Conservation (phyloP, 495 filamentous ascomycete genomes). For the Durotheca rogersii region DNA sequence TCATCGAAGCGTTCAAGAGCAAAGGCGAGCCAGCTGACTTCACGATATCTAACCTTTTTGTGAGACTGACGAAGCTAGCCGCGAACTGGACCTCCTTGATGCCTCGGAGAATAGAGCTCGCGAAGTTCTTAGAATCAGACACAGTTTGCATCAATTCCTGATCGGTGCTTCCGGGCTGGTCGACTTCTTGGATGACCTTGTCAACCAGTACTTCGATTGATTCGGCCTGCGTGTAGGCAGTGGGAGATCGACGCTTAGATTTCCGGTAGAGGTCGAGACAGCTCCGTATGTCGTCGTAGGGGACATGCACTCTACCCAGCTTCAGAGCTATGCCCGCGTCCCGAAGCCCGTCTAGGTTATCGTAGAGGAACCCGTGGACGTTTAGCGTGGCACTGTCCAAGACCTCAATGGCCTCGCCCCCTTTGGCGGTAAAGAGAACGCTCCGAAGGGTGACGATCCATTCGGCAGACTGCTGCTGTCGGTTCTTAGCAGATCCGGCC, state of each 20-base stretch:
- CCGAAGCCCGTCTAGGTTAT: slow-evolving; percentile 79
- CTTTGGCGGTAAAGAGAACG: slow-evolving; percentile 82
- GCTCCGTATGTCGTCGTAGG: slow-evolving; percentile 79
- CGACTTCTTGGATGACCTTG: slow-evolving; percentile 77
- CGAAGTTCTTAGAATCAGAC: slow-evolving; percentile 90
- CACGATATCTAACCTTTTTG: slow-evolving; percentile 68
- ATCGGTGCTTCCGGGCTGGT: slow-evolving; percentile 68
- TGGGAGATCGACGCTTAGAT: slow-evolving; percentile 33
- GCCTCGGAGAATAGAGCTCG: slow-evolving; percentile 83
- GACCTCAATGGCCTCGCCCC: slow-evolving; percentile 81
- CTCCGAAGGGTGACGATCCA: slow-evolving; percentile 88
- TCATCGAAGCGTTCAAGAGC: slow-evolving; percentile 85
- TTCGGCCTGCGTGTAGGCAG: slow-evolving; percentile 33
- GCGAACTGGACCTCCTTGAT: slow-evolving; percentile 97
- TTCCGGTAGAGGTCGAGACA: slow-evolving; percentile 54
- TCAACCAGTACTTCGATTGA: slow-evolving; percentile 64
- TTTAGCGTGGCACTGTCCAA: slow-evolving; percentile 86
- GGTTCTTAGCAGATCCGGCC: slow-evolving; percentile 63
- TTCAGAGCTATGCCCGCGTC: slow-evolving; percentile 90
- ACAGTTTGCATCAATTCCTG: slow-evolving; percentile 79
- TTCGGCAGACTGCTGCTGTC: slow-evolving; percentile 80
- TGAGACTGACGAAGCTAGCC: slow-evolving; percentile 85
- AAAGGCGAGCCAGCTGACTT: slow-evolving; percentile 66
- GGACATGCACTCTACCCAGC: slow-evolving; percentile 83
- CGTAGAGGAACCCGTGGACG: slow-evolving; percentile 89